A percentile compares a stretch with the other conserved stretches of the same genome.
Evolutionary conservation across 306 rosid genomes (phyloP).

Genomic region (Luffa acutangula): DNA sequence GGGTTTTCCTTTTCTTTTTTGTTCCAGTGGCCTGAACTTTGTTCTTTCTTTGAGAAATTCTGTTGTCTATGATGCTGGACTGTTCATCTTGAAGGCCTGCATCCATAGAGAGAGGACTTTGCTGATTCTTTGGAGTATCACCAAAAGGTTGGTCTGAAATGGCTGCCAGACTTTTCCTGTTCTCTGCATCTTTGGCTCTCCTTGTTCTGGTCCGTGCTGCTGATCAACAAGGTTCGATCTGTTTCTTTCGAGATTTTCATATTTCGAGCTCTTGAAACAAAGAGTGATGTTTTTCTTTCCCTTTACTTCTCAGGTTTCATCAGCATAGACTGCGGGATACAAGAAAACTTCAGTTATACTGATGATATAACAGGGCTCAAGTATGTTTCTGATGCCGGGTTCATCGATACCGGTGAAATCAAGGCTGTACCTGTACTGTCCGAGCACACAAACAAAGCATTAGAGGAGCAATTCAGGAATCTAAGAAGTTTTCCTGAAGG

Average conservation of each 20-base stretch:
- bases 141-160: neutral
- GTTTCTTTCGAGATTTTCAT: neutral
- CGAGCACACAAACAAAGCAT: neutral
- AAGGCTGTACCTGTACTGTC: neutral
- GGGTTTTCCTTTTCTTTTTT: neutral
- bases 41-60: neutral
- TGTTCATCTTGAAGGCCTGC: neutral
- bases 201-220: neutral
- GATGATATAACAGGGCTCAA: neutral
- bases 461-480: neutral
- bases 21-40: neutral
- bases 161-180: neutral
- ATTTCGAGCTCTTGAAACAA: neutral
- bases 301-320: constrained; percentile 7
- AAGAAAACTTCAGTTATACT: neutral
- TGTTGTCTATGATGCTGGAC: neutral
- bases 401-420: constrained; percentile 9
- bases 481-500: constrained; percentile 18
- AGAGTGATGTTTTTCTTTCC: neutral
- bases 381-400: constrained; percentile 9
- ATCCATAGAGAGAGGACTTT: neutral
- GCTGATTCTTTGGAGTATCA: neutral
- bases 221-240: neutral
- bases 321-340: constrained; percentile 17
- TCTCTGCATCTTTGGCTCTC: neutral